A percentile compares a stretch with the other conserved stretches of the same genome.
Evolutionary conservation across 2,329 filamentous ascomycete genomes (phyloP).

Genomic region (Ophiostoma angusticollis): DNA sequence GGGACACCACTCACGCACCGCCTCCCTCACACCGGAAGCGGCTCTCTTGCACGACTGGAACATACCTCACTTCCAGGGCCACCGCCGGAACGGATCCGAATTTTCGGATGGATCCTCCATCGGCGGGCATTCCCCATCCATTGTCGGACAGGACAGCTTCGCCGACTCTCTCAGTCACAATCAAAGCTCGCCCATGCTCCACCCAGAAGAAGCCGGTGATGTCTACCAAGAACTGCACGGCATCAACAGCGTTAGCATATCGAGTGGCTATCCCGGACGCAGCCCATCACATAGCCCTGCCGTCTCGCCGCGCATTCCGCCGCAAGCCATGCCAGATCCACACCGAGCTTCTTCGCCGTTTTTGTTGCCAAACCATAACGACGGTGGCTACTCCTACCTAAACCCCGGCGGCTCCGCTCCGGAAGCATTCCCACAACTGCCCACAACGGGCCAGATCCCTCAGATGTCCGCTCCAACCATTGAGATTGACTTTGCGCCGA

Average conservation of each 20-base stretch:
- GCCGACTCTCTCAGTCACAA: constrained; percentile 63
- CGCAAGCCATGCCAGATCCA: constrained; percentile 42
- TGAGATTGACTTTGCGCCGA: constrained; percentile 83
- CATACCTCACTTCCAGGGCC: constrained; percentile 55
- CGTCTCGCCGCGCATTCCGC: constrained; percentile 48
- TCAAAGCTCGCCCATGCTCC: constrained; percentile 63
- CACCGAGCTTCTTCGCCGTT: constrained; percentile 28
- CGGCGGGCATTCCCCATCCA: constrained; percentile 62
- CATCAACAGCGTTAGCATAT: constrained; percentile 70
- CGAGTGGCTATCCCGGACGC: constrained; percentile 51
- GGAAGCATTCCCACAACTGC: constrained; percentile 42
- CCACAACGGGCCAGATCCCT: constrained; percentile 41
- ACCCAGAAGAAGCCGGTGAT: constrained; percentile 50
- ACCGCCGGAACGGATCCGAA: constrained; percentile 78
- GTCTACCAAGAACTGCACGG: constrained; percentile 68
- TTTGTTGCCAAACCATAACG: constrained; percentile 28
- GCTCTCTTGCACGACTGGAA: constrained; percentile 47
- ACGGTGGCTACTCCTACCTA: constrained; percentile 30
- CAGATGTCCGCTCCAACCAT: constrained; percentile 88
- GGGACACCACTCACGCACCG: constrained; percentile 39
- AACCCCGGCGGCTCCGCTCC: constrained; percentile 25
- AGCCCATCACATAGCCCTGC: constrained; percentile 68
- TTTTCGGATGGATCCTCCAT: constrained; percentile 83
- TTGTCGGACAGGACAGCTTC: constrained; percentile 66
- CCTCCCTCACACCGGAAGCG: constrained; percentile 44